Evolutionary conservation across 2,329 filamentous ascomycete species (phyloP), one percentile per base, ranked within the genome.

Genomic region (Colletotrichum sp.): DNA sequence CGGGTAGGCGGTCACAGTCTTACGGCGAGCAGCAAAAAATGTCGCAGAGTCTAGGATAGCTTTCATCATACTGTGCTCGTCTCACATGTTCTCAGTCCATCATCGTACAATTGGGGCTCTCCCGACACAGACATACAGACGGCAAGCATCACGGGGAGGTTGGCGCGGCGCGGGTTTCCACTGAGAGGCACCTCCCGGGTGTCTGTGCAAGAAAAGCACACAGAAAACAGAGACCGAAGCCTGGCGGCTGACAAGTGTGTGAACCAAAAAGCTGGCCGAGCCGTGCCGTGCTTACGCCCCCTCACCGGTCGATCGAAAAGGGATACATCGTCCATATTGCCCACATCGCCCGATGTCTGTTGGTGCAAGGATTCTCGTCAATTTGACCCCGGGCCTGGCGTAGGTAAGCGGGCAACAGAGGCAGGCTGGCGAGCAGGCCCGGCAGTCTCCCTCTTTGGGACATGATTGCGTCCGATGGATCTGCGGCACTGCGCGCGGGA

Each of bases 281-380:
- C 73, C 69, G 69, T 72, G 73, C 73, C 73, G 73, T 72, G 73
- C 69, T 72, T 75, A 75, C 69, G 18, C 52, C 36, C 68, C 57
- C 36, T 65, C 64, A 76, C 70, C 74, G 70, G 60, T 75, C 70
- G 64, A 76, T 74, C 70, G 36, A 48, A 75, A 69, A n/a, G 59
- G 72, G 62, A 66, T 67, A 60, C 68, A 39, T 55, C 16, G 22
- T 62, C 68, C 72, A 34, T 55, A 63, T 67, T 63, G 30, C 68
- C 52, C 68, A 67, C 62, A 15, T 72, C 55, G 68, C 72, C 72
- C 72, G 72, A 75, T 24, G 24, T 44, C 44, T 67, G 68, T 71
- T 67, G 68, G 52, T 62, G 28, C 48, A 59, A 36, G 60, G 60
- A 34, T 16, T 60, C 34, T 69, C 60, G 24, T 57, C 30, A 28